These are phyloP conservation scores for Aspergillus panamensis DNA, from an alignment of 495 filamentous ascomycete species.

Conservation along the genomic window DNA sequence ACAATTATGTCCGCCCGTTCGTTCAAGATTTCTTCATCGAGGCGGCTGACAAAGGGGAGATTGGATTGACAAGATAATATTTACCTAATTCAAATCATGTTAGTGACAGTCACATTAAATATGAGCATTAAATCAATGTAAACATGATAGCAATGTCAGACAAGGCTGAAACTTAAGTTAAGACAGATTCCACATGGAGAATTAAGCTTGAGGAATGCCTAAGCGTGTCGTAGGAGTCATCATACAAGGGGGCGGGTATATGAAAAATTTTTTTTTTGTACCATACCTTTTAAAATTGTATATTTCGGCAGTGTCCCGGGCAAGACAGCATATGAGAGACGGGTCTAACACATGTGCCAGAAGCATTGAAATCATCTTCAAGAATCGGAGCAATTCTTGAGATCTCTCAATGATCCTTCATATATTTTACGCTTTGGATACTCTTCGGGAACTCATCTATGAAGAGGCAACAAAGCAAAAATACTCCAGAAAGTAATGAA, in stretches of 20 bases:
- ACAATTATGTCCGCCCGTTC: constrained; percentile 97
- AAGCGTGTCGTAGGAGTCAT: constrained; percentile 82
- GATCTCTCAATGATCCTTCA: constrained; percentile 59
- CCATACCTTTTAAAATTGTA: constrained; percentile 26
- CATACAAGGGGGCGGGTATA: constrained; percentile 46
- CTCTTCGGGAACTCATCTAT: constrained; percentile 56
- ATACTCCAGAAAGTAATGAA: constrained; percentile 6
- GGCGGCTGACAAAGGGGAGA: constrained; percentile 25
- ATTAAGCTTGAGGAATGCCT: constrained; percentile 99
- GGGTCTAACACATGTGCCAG: not conserved
- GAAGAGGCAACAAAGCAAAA: constrained; percentile 14
- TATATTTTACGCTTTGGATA: too few species aligned
- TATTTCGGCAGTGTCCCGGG: not conserved
- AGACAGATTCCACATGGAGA: constrained; percentile 81
- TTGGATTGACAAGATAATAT: constrained; percentile 35
- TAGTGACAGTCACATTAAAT: constrained; percentile 37
- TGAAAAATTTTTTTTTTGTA: not conserved
- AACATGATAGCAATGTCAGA: constrained; percentile 59
- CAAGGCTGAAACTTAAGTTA: constrained; percentile 95
- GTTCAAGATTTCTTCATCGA: constrained; percentile 90
- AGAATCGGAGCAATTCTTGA: constrained; percentile 68
- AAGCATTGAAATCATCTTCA: constrained; percentile 5
- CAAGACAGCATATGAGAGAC: constrained; percentile 8
- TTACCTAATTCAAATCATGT: constrained; percentile 51
- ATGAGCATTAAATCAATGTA: constrained; percentile 26